phyloP scores from a whole-genome alignment of 768 basidiomycete genomes.

The Mycena rebaudengoi region DNA sequence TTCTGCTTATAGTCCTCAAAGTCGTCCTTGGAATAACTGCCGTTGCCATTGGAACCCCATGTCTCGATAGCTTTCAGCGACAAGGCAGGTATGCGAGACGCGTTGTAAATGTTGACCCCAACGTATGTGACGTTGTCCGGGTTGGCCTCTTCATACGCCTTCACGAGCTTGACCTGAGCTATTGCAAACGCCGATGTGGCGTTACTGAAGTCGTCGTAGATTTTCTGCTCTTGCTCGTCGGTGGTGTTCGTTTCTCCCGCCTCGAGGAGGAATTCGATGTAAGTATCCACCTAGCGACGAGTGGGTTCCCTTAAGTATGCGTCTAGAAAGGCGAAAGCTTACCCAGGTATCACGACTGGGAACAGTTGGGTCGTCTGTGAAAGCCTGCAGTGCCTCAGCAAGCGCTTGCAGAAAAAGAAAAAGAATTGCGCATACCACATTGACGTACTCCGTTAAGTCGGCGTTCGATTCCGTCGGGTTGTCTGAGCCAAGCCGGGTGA shows the following conservation, averaged over 20 bases:
- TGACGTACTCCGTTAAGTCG: background rate
- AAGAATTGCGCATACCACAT: background rate
- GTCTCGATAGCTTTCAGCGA: background rate
- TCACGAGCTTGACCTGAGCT: background rate
- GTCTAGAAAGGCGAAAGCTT: no score
- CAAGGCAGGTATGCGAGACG: background rate
- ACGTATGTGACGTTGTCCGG: background rate
- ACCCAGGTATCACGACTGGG: background rate
- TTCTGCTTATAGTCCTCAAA: background rate
- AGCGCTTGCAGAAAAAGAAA: background rate
- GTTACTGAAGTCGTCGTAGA: background rate
- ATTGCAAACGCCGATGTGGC: background rate
- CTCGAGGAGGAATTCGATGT: background rate
- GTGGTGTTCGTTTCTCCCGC: background rate
- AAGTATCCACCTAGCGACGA: conserved; percentile 4
- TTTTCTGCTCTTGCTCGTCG: background rate
- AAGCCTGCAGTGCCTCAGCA: background rate
- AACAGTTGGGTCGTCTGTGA: conserved; percentile 1
- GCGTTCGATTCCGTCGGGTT: background rate
- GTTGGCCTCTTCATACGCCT: conserved; percentile 1
- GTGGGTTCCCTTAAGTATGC: no score
- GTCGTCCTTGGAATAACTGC: background rate
- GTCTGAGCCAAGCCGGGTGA: background rate
- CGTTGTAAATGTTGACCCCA: background rate
- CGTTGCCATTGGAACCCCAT: background rate